Conservation (phyloP, 805 yeast genomes). For the Pichia nanzhaoensis region DNA sequence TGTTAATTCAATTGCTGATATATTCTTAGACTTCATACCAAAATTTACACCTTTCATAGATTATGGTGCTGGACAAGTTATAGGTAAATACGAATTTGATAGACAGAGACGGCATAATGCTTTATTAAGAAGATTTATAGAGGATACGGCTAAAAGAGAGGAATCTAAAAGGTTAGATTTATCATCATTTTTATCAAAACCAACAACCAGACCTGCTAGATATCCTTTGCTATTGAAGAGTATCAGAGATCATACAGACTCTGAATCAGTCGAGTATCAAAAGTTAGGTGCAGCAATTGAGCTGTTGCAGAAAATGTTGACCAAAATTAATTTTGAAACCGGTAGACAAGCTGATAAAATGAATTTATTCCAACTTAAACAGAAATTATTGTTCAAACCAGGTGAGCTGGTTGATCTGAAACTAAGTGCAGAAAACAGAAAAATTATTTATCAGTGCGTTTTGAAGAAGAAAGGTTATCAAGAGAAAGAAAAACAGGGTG, state of each 20-base stretch:
- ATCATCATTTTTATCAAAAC: conserved; percentile 88
- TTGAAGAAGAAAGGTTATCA: conserved; percentile 63
- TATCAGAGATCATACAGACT: conserved; percentile 72
- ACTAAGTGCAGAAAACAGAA: conserved; percentile 73
- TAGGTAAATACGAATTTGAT: conserved; percentile 93
- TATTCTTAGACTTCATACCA: conserved; percentile 76
- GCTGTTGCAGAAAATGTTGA: conserved; percentile 67
- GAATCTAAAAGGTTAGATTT: conserved; percentile 87
- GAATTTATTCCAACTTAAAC: conserved; percentile 79
- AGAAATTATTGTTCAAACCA: conserved; percentile 70
- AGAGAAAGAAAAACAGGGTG: conserved; percentile 67
- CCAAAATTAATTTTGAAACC: conserved; percentile 74
- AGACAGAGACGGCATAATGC: conserved; percentile 87
- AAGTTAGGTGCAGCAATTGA: conserved; percentile 68
- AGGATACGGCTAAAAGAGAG: conserved; percentile 77
- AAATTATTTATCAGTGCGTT: conserved; percentile 71
- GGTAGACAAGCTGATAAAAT: conserved; percentile 94
- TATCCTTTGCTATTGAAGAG: conserved; percentile 81
- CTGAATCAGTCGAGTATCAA: conserved; percentile 66
- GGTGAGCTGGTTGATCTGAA: conserved; percentile 85
- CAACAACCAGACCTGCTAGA: conserved; percentile 92
- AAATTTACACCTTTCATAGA: conserved; percentile 87
- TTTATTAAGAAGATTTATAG: conserved; percentile 87
- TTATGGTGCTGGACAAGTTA: conserved; percentile 91
- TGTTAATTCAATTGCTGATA: conserved; percentile 80